Evolutionary conservation across 352 stramenopile genomes (phyloP), one percentile per base, ranked within the genome.

Genomic region (Globisporangium abappressorium): DNA sequence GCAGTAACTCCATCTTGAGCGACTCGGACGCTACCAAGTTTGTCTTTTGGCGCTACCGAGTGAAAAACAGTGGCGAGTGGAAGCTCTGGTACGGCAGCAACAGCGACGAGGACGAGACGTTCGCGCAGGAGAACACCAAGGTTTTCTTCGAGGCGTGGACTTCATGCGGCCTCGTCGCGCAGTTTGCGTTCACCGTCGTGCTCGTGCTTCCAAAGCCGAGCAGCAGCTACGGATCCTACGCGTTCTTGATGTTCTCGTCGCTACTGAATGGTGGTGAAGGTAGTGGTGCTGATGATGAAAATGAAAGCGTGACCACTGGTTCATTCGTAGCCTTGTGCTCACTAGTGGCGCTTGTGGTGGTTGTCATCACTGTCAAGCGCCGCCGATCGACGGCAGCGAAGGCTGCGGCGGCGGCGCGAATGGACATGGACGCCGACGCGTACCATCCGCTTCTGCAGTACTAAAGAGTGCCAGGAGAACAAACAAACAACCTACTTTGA

Each of bases 21-120:
- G 28, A 51, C 49, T 41, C 24, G 0, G 64, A 81, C 53, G 51
- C 69, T 3, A 75, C 65, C 8, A 64, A 79, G 34, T 90, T 77
- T 47, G 78, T 91, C 0, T 87, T 76, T 62, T 93, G 85, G 85
- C 82, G 84, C 36, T 91, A 82, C 70, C 77, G 78, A 20, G 58
- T 91, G 26, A 73, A 70, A 30, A 72, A 79, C 41, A 64, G 30
- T 0, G 62, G 70, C 18, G 71, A 75, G 24, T 89, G 80, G 82
- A 70, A 77, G 51, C 51, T 89, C 20, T 90, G 78, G 76, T 20
- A 47, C 22, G 62, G 33, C 8, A n/a, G 22, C 22, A 59, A 15
- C 22, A 68, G 64, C 62, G 69, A 72, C 0, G 78, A 68, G 15
- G 69, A 80, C 14, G 70, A 74, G 3, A 64, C 69, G 30, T 54